Percentiles rank a stretch among this genome's conserved stretches.
Evolutionary conservation across 176 grass and related monocot genomes (phyloP).

Genomic region (Stipa capillata): DNA sequence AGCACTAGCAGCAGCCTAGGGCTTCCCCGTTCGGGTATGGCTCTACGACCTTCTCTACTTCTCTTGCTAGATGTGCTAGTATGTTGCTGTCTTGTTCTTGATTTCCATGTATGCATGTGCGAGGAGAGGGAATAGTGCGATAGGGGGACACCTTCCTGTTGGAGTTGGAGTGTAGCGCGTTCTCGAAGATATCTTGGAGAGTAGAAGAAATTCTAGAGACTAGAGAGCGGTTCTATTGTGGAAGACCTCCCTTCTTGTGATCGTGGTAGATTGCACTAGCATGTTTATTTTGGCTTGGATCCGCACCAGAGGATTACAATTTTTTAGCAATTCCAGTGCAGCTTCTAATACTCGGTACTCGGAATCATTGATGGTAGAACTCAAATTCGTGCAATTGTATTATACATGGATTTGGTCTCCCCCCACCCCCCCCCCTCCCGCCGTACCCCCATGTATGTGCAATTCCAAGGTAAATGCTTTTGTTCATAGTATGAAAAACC

Average conservation of each 20-base stretch:
- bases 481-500: not conserved
- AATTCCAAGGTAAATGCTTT: not conserved
- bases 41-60: not conserved
- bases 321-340: not conserved
- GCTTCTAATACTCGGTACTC: not conserved
- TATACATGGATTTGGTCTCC: not conserved
- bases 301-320: not conserved
- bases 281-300: not conserved
- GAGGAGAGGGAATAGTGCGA: not conserved
- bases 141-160: no score
- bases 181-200: not conserved
- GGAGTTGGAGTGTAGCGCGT: no score
- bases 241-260: not conserved
- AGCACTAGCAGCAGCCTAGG: not conserved
- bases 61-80: not conserved
- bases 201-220: not conserved
- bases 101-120: not conserved
- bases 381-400: not conserved
- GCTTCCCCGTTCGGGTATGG: conserved; percentile 19
- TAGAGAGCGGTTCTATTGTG: not conserved
- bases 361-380: not conserved
- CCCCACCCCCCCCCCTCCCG: no score
- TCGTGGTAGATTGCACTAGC: not conserved
- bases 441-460: no score
- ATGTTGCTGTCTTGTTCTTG: not conserved